Percentiles rank a stretch among this genome's conserved stretches.
Conservation (phyloP, 2,329 filamentous ascomycete genomes). For the Erysiphe pulchra region DNA sequence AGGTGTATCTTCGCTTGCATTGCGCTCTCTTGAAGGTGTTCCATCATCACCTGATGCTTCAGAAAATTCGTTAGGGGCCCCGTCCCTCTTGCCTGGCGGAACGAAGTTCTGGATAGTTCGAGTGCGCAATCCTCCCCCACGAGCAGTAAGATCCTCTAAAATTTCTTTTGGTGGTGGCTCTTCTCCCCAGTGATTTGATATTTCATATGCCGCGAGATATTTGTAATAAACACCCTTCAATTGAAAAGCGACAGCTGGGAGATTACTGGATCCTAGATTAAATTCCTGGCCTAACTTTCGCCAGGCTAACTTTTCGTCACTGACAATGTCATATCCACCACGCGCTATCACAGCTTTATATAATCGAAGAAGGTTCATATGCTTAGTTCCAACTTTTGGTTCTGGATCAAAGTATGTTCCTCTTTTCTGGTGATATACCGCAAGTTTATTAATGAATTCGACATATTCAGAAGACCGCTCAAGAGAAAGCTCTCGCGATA, state of each 20-base stretch:
- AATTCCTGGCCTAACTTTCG: constrained; percentile 50
- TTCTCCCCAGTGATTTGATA: constrained; percentile 48
- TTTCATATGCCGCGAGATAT: constrained; percentile 70
- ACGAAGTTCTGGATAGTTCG: constrained; percentile 56
- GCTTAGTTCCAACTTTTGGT: constrained; percentile 53
- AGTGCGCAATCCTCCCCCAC: constrained; percentile 53
- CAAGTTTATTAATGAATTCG: constrained; percentile 50
- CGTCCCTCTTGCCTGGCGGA: constrained; percentile 18
- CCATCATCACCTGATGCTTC: constrained; percentile 34
- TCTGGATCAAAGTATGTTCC: constrained; percentile 58
- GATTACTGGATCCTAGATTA: constrained; percentile 46
- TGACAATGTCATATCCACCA: constrained; percentile 71
- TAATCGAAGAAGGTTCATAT: constrained; percentile 52
- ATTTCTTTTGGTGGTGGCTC: constrained; percentile 75
- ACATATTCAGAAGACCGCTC: constrained; percentile 41
- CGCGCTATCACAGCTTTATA: constrained; percentile 52
- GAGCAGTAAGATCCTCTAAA: constrained; percentile 51
- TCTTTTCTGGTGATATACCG: constrained; percentile 50
- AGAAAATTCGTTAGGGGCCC: constrained; percentile 26
- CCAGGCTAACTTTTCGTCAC: constrained; percentile 67
- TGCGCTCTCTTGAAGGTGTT: constrained; percentile 27
- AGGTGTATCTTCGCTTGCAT: constrained; percentile 22
- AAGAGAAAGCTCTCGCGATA: constrained; percentile 4
- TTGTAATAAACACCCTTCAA: constrained; percentile 79
- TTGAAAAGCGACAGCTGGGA: constrained; percentile 61